A percentile compares a stretch with the other conserved stretches of the same genome.
Evolutionary conservation across 2,329 filamentous ascomycete genomes (phyloP).

Genomic region (Clarireedia homoeocarpa): DNA sequence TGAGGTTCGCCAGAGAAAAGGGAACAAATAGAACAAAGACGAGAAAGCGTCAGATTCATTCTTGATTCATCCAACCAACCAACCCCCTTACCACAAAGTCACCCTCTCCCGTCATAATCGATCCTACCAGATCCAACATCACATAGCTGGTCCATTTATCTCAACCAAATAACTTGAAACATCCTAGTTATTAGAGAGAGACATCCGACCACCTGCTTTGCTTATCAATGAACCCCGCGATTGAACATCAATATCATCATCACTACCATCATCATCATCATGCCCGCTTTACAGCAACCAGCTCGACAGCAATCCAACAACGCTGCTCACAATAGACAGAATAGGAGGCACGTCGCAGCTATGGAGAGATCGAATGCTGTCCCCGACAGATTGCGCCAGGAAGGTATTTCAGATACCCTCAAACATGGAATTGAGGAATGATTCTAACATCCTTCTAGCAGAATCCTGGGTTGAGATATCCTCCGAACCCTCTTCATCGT

Average conservation of each 20-base stretch:
- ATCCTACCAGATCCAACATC: background rate
- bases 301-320: slow-evolving; percentile 6
- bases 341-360: background rate
- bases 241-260: background rate
- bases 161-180: background rate
- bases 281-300: slow-evolving; percentile 7
- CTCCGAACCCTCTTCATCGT: slow-evolving; percentile 89
- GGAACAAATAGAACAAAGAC: background rate
- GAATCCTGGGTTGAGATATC: slow-evolving; percentile 96
- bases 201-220: slow-evolving; percentile 3
- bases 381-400: slow-evolving; percentile 21
- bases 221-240: background rate
- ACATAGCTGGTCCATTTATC: background rate
- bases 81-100: background rate
- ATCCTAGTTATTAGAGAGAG: background rate
- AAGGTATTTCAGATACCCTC: slow-evolving; percentile 17
- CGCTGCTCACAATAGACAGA: background rate
- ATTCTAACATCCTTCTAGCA: slow-evolving; percentile 32
- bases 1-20: too few species aligned
- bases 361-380: slow-evolving; percentile 15
- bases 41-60: background rate
- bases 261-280: slow-evolving; percentile 6
- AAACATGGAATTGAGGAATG: background rate
- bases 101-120: too few species aligned
- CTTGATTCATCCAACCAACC: background rate